Percentiles rank a stretch among this genome's conserved stretches.
Conservation (phyloP, 108 stramenopile genomes). For the Nannochloropsis oceanica region DNA sequence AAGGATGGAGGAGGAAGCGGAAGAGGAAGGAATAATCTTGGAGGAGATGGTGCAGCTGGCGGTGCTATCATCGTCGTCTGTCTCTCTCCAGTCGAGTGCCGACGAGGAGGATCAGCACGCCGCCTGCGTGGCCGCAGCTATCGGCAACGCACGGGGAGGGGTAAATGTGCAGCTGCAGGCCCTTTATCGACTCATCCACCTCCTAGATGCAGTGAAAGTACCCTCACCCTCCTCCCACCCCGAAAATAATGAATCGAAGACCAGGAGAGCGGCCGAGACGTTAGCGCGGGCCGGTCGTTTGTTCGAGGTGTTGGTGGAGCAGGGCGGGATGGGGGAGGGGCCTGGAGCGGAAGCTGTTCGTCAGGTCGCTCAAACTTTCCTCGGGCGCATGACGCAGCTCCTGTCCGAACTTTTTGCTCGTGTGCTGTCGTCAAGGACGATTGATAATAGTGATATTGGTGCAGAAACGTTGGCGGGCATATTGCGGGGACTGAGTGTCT, state of each 20-base stretch:
- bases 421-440: too few relatives aligned
- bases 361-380: not conserved
- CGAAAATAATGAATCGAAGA: not conserved
- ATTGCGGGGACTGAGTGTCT: not conserved
- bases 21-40: not conserved
- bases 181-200: not conserved
- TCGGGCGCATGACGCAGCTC: not conserved
- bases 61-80: not conserved
- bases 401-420: not conserved
- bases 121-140: not conserved
- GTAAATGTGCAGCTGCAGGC: not conserved
- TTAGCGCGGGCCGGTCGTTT: not conserved
- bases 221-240: too few relatives aligned
- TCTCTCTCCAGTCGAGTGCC: not conserved
- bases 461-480: too few relatives aligned
- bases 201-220: not conserved
- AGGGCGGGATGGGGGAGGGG: not conserved
- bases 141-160: not conserved
- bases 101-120: not conserved
- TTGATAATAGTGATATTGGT: too few relatives aligned
- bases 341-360: not conserved
- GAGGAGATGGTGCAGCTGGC: not conserved
- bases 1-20: not conserved
- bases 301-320: not conserved
- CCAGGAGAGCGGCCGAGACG: not conserved